A percentile compares a stretch with the other conserved stretches of the same genome.
These are phyloP conservation scores for Cercospora sp. DNA, from an alignment of 2,329 filamentous ascomycete genomes.

Conservation along the genomic window DNA sequence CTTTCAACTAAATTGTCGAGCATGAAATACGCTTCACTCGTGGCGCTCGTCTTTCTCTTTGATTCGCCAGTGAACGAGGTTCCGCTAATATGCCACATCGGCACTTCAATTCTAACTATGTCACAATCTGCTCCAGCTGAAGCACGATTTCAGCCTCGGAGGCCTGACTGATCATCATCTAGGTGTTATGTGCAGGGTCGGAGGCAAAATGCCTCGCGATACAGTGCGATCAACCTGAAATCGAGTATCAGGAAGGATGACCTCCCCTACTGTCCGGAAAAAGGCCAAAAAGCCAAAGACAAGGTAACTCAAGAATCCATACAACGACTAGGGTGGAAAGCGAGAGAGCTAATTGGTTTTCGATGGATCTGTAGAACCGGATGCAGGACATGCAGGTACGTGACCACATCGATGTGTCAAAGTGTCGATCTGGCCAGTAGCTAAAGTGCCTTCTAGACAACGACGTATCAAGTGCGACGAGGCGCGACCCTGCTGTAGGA, in stretches of 20 bases:
- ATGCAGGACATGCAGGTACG: not conserved
- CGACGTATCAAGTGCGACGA: not conserved
- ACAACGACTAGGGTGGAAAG: not conserved
- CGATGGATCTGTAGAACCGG: not conserved
- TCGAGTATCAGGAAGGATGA: not conserved
- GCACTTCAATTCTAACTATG: not conserved
- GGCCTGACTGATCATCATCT: not conserved
- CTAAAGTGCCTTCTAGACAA: not conserved
- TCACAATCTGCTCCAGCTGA: not conserved
- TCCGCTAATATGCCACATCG: not conserved
- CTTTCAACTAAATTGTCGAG: not conserved
- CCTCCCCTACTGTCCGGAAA: not conserved
- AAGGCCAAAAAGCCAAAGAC: not conserved
- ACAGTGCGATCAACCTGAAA: not conserved
- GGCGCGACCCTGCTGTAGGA: not conserved
- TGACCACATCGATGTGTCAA: not conserved
- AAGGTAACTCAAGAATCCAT: not conserved
- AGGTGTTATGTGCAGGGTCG: not conserved
- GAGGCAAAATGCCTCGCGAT: not conserved
- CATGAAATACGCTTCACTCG: not conserved
- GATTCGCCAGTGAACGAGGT: not conserved
- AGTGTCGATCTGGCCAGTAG: not conserved
- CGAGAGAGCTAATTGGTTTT: not conserved
- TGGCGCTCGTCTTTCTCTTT: not conserved
- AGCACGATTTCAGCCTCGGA: not conserved